Base-by-base conservation (phyloP, 805 yeast species). In the Pichia thaimueangensis region DNA sequence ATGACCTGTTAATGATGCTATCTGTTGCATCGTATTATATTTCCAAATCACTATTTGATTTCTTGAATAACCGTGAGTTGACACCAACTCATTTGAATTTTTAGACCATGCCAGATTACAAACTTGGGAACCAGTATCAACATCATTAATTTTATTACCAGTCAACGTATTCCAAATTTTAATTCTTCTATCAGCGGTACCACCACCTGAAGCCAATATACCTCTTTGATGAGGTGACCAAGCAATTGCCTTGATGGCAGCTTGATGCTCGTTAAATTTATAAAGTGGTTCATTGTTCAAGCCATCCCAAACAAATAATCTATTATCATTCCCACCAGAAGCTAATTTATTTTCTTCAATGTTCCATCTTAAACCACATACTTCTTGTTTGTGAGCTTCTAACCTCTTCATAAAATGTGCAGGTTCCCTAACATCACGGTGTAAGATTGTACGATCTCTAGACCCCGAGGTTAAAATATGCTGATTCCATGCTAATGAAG, bases 171-270 rank as follows among this genome's bases (percentile, higher is more conserved):
- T 93, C 97, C 97, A 93, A 20, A 88, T 78, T 60, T 89, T 86
- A 52, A 93, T 82, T 30, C 81, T 74, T 44, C 91, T 78, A 62
- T 93, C 98, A 1, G 94, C 89, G 0, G 97, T 88, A 29, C 98
- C 98, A 16, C 98, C 98, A 13, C 98, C 98, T 2, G 93, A 77
- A 1, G 97, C 97, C 42, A 93, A 62, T 3, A 89, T 73, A 1
- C 97, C 97, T 42, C 97, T 69, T 58, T 87, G 96, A 58, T 93
- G 97, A 3, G 98, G 97, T 1, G 95, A 85, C 98, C 98, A 93
- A 2, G 95, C 86, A 41, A 93, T 73, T 0, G 97, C 98, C 63
- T 93, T 93, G 3, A 93, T 95, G 0, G 98, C 98, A 1, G 97
- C 97, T 15, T 76, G 78, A 60, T 93, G 97, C 49, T 87, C 96